Conservation (phyloP, 768 basidiomycete species). For the Roridomyces roridus region DNA sequence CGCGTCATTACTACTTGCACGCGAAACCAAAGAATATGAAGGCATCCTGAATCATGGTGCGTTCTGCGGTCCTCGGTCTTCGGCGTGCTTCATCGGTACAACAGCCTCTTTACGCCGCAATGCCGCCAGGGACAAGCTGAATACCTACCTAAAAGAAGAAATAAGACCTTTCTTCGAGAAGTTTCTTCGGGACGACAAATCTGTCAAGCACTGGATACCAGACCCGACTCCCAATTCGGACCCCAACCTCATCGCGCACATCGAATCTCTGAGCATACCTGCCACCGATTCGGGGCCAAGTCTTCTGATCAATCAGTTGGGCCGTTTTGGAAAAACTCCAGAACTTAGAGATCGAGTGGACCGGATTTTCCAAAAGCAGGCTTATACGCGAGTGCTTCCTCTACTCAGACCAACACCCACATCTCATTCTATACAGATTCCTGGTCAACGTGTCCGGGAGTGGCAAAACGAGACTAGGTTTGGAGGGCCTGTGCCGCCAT, state of each 20-base stretch:
- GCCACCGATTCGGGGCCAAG: background rate
- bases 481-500: background rate
- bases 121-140: background rate
- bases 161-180: background rate
- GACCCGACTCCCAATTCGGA: background rate
- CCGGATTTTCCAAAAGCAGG: background rate
- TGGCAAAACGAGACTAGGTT: background rate
- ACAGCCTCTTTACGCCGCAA: background rate
- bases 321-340: background rate
- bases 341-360: background rate
- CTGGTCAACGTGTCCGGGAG: slow-evolving; percentile 4
- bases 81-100: too few species aligned
- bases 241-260: background rate
- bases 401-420: background rate
- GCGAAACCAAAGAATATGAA: background rate
- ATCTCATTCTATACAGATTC: background rate
- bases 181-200: background rate
- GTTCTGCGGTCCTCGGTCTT: background rate
- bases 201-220: background rate
- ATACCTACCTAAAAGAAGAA: background rate
- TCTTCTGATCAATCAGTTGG: background rate
- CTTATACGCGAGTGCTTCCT: background rate
- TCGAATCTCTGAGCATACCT: slow-evolving; percentile 4
- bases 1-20: background rate
- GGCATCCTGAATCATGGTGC: background rate